Evolutionary conservation across 23 red algal species (phyloP).

Genomic region (Gracilariopsis chorda): DNA sequence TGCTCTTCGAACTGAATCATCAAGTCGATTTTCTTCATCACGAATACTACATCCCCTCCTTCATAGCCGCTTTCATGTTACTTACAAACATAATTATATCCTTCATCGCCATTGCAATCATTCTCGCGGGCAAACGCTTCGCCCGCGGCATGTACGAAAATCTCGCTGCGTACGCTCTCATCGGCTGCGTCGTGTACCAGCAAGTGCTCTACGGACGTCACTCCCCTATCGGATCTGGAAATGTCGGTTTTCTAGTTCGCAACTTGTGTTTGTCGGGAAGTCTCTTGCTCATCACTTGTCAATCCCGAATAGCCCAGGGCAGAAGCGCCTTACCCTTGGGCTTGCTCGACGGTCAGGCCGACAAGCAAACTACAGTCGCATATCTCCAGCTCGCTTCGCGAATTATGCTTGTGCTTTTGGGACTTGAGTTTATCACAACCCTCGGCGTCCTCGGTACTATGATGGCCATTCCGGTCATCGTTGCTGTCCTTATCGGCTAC

Average conservation of each 20-base stretch:
- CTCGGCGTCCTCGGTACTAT: constrained; percentile 74
- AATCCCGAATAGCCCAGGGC: constrained; percentile 76
- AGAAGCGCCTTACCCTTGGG: constrained; percentile 66
- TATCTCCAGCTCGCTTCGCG: constrained; percentile 92
- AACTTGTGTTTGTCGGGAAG: constrained; percentile 92
- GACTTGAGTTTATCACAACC: constrained; percentile 88
- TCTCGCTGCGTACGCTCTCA: constrained; percentile 69
- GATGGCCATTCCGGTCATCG: constrained; percentile 82
- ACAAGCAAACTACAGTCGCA: constrained; percentile 67
- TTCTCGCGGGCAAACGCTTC: constrained; percentile 57
- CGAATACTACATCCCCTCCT: constrained; percentile 72
- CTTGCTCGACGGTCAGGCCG: constrained; percentile 56
- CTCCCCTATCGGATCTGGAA: constrained; percentile 83
- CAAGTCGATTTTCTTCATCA: constrained; percentile 79
- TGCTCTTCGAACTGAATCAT: constrained; percentile 79
- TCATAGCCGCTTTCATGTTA: constrained; percentile 71
- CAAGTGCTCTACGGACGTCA: constrained; percentile 94
- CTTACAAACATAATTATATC: constrained; percentile 68
- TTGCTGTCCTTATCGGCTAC: constrained; percentile 89
- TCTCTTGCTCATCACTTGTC: constrained; percentile 80
- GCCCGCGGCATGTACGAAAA: constrained; percentile 69
- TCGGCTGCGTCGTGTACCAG: constrained; percentile 88
- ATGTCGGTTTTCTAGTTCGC: constrained; percentile 88
- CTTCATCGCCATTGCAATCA: constrained; percentile 58
- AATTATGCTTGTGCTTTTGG: constrained; percentile 91